phyloP scores from a whole-genome alignment of 768 basidiomycete genomes.

The Leccinum uliginosum region DNA sequence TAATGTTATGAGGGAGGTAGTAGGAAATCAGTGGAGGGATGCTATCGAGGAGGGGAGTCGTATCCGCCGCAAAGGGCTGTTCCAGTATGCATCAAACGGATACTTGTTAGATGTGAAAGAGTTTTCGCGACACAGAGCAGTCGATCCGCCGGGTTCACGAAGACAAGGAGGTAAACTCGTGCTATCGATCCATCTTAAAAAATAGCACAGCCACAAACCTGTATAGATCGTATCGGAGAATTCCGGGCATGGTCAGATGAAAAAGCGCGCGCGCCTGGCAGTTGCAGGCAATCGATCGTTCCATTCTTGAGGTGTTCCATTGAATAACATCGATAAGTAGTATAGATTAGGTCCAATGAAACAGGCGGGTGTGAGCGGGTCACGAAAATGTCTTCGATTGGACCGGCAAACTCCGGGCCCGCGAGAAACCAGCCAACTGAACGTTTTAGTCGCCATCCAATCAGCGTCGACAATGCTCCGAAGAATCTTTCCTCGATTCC shows the following conservation, averaged over 20 bases:
- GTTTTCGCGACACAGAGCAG: slow-evolving; percentile 15
- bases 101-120: slow-evolving; percentile 9
- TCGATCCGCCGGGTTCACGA: slow-evolving; percentile 15
- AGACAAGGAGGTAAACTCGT: slow-evolving; percentile 10
- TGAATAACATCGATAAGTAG: background rate
- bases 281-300: background rate
- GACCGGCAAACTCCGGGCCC: background rate
- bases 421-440: background rate
- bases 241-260: slow-evolving; percentile 1
- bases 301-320: background rate
- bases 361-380: background rate
- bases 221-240: slow-evolving; percentile 18
- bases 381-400: background rate
- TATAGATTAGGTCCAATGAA: background rate
- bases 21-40: slow-evolving; percentile 26
- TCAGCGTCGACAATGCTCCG: slow-evolving; percentile 28
- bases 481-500: slow-evolving; percentile 41
- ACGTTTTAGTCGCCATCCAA: background rate
- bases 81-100: slow-evolving; percentile 43
- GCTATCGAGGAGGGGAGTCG: slow-evolving; percentile 46
- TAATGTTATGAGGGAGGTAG: background rate
- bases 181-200: slow-evolving; percentile 11
- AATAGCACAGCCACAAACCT: slow-evolving; percentile 21
- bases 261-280: background rate
- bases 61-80: slow-evolving; percentile 33